These are phyloP conservation scores for Xerophyta viscosa DNA, from an alignment of 106 monocot genomes.

Conservation along the genomic window DNA sequence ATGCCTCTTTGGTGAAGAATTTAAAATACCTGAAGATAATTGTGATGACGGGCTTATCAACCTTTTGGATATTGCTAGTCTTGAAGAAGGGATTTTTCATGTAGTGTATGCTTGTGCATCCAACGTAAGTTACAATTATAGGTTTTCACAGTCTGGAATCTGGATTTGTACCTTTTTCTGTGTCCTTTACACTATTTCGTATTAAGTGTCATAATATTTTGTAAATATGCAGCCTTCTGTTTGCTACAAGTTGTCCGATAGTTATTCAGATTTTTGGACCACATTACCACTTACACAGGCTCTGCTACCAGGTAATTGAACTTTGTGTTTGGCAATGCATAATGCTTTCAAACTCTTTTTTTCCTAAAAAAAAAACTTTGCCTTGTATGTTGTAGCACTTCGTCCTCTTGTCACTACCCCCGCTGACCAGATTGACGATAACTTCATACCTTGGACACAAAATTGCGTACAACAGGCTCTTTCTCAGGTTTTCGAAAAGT, in stretches of 20 bases:
- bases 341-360: neutral
- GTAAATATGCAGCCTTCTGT: conserved; percentile 42
- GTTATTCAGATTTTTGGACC: conserved; percentile 57
- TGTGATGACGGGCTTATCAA: conserved; percentile 40
- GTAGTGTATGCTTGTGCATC: conserved; percentile 83
- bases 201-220: too few species aligned
- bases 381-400: conserved; percentile 45
- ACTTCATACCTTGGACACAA: conserved; percentile 71
- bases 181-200: too few species aligned
- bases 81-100: conserved; percentile 95
- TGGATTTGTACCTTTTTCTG: too few species aligned
- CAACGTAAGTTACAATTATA: conserved; percentile 37
- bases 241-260: conserved; percentile 67
- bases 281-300: conserved; percentile 85
- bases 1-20: conserved; percentile 81
- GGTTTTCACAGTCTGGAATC: neutral
- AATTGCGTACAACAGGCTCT: conserved; percentile 61
- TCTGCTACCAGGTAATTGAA: conserved; percentile 69
- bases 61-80: conserved; percentile 61
- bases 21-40: conserved; percentile 38
- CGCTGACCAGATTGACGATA: conserved; percentile 65
- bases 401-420: conserved; percentile 51
- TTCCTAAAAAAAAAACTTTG: conserved; percentile 1
- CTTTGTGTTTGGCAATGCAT: neutral
- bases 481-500: conserved; percentile 52